Evolutionary conservation across 352 stramenopile species (phyloP).

Genomic region (Discostella stelligera): DNA sequence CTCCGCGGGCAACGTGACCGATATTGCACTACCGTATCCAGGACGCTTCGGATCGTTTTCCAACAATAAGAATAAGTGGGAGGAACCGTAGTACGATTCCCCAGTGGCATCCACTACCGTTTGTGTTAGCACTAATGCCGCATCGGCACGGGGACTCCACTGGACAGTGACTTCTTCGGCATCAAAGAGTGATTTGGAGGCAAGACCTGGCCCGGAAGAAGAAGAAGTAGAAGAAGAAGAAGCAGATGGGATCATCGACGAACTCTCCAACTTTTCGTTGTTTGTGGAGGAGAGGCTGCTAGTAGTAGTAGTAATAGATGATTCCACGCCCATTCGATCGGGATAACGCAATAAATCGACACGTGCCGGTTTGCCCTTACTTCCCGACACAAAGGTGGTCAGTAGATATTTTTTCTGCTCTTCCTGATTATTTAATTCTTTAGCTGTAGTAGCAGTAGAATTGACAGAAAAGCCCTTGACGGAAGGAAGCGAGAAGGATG

Average conservation of each 20-base stretch:
- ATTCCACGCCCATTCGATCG: slow-evolving; percentile 38
- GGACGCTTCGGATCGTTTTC: slow-evolving; percentile 65
- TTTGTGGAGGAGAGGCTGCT: background rate
- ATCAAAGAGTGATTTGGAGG: slow-evolving; percentile 76
- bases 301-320: slow-evolving; percentile 3
- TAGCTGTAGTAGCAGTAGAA: background rate
- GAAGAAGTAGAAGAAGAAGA: too few species aligned
- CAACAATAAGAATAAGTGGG: slow-evolving; percentile 91
- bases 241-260: too few species aligned
- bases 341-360: slow-evolving; percentile 70
- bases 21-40: slow-evolving; percentile 84
- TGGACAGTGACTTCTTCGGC: slow-evolving; percentile 75
- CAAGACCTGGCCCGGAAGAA: slow-evolving; percentile 21
- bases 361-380: slow-evolving; percentile 73
- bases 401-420: slow-evolving; percentile 52
- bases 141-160: slow-evolving; percentile 73
- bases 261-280: background rate
- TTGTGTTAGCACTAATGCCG: slow-evolving; percentile 72
- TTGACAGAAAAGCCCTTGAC: slow-evolving; percentile 21
- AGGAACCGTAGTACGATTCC: slow-evolving; percentile 97
- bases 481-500: slow-evolving; percentile 57
- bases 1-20: slow-evolving; percentile 89
- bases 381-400: slow-evolving; percentile 67
- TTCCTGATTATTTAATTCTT: background rate
- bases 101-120: slow-evolving; percentile 83